Base-by-base conservation (phyloP, 495 filamentous ascomycete genomes). In the Apiosordaria backusii region DNA sequence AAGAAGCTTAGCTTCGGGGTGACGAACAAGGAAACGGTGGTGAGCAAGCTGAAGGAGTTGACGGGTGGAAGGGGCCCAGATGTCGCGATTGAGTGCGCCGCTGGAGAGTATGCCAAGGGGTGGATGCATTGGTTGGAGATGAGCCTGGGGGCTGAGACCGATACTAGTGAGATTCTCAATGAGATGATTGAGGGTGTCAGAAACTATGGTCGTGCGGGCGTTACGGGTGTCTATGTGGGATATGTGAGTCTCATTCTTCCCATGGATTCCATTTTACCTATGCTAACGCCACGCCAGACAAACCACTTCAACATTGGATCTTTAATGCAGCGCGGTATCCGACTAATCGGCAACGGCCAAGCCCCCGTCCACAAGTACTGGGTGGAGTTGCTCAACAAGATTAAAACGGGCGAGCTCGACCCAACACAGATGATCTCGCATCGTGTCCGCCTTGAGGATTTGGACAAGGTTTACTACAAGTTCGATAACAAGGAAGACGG, bases 311-410 rank as follows among this genome's bases (percentile, higher is more conserved):
- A 91, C 70, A 88, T 96, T 70, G 91, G 93, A 27, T 84, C 91
- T 1, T 71, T 97, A 21, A 97, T 97, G 93, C 87, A 96, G 76
- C 88, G 89, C 57, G 92, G 93, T 26, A 87, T 96, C 68, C 86
- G 87, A 1, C 82, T 96, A 18, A 89, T 90, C 65, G 91, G 93
- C 55, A 92, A 92, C 72, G 92, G 93, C 3, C 92, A 96, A 74
- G 89, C 90, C 0, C 92, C 90, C 0, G 91, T 96, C 4, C 91
- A 93, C 54, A 85, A 85, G 63, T 95, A 96, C 78, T 96, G 90
- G 92, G 80, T 90, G 23, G 80, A 91, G 1, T 77, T 96, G 24
- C 81, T 94, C 62, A 74, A 84, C 60, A 86, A 86, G 82, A 89
- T 96, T 62, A 82, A 87, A 71, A 76, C 76, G 3, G 85, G 87